These are phyloP conservation scores for Hyaloscypha variabilis DNA, from an alignment of 495 filamentous ascomycete species.

Conservation along the genomic window DNA sequence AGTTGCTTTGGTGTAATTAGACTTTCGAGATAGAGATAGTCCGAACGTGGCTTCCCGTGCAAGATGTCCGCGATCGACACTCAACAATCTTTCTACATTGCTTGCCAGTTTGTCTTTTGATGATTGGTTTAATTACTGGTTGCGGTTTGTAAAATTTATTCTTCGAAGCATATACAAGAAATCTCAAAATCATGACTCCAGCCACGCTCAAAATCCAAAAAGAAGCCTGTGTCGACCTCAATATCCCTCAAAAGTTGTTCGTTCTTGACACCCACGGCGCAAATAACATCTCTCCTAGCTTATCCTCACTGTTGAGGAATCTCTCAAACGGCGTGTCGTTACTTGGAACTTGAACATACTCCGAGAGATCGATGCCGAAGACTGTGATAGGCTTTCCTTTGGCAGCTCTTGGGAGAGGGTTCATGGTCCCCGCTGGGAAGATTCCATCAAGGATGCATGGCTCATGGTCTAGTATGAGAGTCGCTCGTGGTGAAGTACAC, in stretches of 20 bases:
- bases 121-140: no score
- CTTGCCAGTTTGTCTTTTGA: no score
- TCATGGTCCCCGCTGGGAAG: background rate
- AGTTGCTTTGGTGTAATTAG: no score
- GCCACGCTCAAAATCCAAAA: no score
- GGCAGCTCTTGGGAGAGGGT: background rate
- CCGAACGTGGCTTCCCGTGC: no score
- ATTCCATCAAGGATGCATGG: background rate
- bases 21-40: no score
- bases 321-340: background rate
- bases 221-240: background rate
- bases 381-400: background rate
- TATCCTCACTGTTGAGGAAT: slow-evolving; percentile 6
- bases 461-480: background rate
- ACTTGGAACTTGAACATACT: background rate
- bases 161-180: no score
- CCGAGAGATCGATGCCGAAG: slow-evolving; percentile 1
- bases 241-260: slow-evolving; percentile 1
- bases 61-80: no score
- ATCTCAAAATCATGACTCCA: no score
- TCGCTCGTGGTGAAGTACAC: background rate
- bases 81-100: no score
- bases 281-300: background rate
- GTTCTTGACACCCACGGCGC: background rate
- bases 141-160: no score